Evolutionary conservation across 2,329 filamentous ascomycete genomes (phyloP).

Genomic region (Xylaria sp.): DNA sequence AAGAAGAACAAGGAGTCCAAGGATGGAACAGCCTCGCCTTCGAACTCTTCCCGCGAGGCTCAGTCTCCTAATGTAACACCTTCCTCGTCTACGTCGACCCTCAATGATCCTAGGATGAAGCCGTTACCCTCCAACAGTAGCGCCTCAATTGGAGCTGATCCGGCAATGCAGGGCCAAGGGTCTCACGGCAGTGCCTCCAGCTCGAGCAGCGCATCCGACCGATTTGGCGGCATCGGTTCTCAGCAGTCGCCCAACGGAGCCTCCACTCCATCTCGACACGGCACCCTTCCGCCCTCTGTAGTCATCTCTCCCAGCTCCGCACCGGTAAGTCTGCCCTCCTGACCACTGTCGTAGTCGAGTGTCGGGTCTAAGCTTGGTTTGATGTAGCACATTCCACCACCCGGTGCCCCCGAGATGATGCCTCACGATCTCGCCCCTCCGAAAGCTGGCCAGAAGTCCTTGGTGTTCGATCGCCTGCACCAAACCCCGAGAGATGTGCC

Average conservation of each 20-base stretch:
- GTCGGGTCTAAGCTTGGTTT: not conserved
- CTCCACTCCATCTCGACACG: conserved; percentile 59
- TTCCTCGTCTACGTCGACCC: conserved; percentile 80
- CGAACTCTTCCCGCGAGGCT: conserved; percentile 46
- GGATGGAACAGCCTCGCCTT: conserved; percentile 76
- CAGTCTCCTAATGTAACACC: conserved; percentile 68
- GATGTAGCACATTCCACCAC: conserved; percentile 77
- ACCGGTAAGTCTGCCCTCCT: conserved; percentile 57
- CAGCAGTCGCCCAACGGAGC: conserved; percentile 46
- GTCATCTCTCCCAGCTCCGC: conserved; percentile 91
- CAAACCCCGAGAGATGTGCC: conserved; percentile 94
- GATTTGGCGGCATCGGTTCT: conserved; percentile 34
- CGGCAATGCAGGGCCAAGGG: conserved; percentile 38
- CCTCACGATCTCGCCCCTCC: conserved; percentile 93
- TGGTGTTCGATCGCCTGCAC: conserved; percentile 83
- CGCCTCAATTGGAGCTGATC: conserved; percentile 38
- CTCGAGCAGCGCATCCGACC: conserved; percentile 31
- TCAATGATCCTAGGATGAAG: conserved; percentile 83
- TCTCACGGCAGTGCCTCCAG: conserved; percentile 24
- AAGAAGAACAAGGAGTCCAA: conserved; percentile 69
- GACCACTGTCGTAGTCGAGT: conserved; percentile 1
- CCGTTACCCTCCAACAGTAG: conserved; percentile 57
- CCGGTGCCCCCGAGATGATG: conserved; percentile 94
- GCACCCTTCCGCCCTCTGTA: conserved; percentile 73
- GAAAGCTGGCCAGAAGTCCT: conserved; percentile 82